A percentile compares a stretch with the other conserved stretches of the same genome.
Conservation (phyloP, 805 yeast genomes). For the Ogataea glucozyma region DNA sequence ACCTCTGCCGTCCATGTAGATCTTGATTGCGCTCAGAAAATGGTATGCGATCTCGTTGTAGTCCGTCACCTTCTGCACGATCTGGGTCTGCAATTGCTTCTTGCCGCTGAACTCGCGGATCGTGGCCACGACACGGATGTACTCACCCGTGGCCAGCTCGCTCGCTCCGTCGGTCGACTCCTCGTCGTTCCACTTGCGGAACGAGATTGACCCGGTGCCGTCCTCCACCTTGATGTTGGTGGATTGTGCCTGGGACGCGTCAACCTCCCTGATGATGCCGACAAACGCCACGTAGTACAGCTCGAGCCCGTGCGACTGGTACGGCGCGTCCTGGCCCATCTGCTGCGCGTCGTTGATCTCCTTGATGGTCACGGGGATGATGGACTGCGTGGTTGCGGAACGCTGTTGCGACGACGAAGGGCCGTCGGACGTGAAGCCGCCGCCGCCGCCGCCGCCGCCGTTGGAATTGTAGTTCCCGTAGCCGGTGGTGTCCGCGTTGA, state of each 20-base stretch:
- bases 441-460: constrained; percentile 19
- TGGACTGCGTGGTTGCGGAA: constrained; percentile 34
- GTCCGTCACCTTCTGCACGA: constrained; percentile 55
- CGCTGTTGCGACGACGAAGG: constrained; percentile 25
- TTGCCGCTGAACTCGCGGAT: constrained; percentile 61
- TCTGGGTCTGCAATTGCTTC: constrained; percentile 64
- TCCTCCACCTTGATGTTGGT: constrained; percentile 67
- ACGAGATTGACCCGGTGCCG: constrained; percentile 69
- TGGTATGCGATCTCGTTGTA: constrained; percentile 72
- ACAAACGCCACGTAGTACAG: constrained; percentile 64
- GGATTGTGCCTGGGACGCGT: constrained; percentile 55
- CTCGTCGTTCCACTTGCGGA: constrained; percentile 64
- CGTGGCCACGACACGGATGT: constrained; percentile 60
- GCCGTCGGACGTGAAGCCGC: constrained; percentile 34
- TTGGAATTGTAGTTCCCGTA: constrained; percentile 35
- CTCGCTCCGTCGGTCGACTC: constrained; percentile 21
- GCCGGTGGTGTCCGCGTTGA: constrained; percentile 37
- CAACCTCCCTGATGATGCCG: constrained; percentile 68
- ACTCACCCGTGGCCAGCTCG: constrained; percentile 48
- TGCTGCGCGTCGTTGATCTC: constrained; percentile 65
- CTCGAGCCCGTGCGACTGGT: constrained; percentile 57
- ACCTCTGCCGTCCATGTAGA: constrained; percentile 59
- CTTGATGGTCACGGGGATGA: constrained; percentile 73
- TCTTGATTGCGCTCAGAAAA: constrained; percentile 60
- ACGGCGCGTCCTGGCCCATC: constrained; percentile 67